Percentiles rank a stretch among this genome's conserved stretches.
Conservation (phyloP, 2,329 filamentous ascomycete species). For the Arthroderma sp. region DNA sequence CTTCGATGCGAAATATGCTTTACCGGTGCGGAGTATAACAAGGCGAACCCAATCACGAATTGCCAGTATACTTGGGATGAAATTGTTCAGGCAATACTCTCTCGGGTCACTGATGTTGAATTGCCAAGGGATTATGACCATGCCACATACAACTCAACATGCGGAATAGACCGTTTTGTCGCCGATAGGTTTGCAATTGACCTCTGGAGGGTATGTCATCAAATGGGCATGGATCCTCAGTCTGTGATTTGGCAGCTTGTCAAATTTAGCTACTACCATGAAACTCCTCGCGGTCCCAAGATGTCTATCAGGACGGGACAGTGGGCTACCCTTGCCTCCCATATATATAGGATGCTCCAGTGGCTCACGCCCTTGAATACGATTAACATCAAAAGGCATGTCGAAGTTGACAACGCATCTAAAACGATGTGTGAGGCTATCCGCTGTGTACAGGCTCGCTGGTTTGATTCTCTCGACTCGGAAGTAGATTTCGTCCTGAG, state of each 20-base stretch:
- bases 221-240: neutral
- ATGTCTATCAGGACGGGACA: slow-evolving; percentile 2
- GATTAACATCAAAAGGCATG: too few relatives aligned
- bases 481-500: neutral
- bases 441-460: neutral
- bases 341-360: neutral
- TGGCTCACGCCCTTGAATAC: too few relatives aligned
- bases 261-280: slow-evolving; percentile 2
- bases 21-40: neutral
- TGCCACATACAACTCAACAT: too few relatives aligned
- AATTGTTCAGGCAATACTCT: neutral
- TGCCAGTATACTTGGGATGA: slow-evolving; percentile 2
- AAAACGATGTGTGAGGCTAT: neutral
- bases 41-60: slow-evolving; percentile 2
- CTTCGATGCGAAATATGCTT: slow-evolving; percentile 6
- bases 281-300: slow-evolving; percentile 5
- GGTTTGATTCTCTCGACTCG: neutral
- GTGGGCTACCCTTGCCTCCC: slow-evolving; percentile 1
- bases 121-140: too few relatives aligned
- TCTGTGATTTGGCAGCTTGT: slow-evolving; percentile 7
- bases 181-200: too few relatives aligned
- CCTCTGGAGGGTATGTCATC: neutral
- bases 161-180: too few relatives aligned
- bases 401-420: too few relatives aligned
- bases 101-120: too few relatives aligned